Base-by-base conservation (phyloP, 2,329 filamentous ascomycete genomes). In the Neonectria ditissima region DNA sequence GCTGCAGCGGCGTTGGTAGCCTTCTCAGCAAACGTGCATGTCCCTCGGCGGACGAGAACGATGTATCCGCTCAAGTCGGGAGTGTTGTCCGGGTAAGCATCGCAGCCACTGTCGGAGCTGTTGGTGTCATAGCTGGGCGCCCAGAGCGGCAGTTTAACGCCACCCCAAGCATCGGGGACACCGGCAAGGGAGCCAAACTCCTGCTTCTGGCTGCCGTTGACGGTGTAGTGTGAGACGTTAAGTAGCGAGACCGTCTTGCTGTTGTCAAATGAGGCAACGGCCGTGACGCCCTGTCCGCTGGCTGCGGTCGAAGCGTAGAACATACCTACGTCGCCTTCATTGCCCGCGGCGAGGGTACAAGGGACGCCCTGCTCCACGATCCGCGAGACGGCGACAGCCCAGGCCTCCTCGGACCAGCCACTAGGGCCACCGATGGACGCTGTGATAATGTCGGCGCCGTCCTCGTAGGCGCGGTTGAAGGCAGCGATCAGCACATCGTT, bases 401-500 rank as follows among this genome's bases (percentile, higher is more conserved):
- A 85, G 0, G 84, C 80, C 14, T 85, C 82, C 64, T 86, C 82
- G 2, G 80, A 77, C 84, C 84, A 88, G 13, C 86, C 86, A 0
- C 79, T 80, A 0, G 81, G 69, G 0, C 80, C 80, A n/a, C 85
- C 84, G 45, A 88, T 82, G 3, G 84, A 87, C 1, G 84, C 80
- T 1, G 83, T 86, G 71, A 88, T 87, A 66, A 88, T 83, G 69
- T 88, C 79, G 37, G 83, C 83, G 34, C 86, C 86, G n/a, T 83
- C 87, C 70, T 90, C 83, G 67, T 84, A 89, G 0, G 89, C 89
- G 70, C 81, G 82, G 76, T 86, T 84, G 72, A 86, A 89, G 1
- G 87, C 86, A 9, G 82, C 82, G 45, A 89, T 87, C 55, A 91
- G 75, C 9, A 89, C 78, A 62, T 90, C 88, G 69, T 85, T 84